A percentile compares a stretch with the other conserved stretches of the same genome.
phyloP scores from a whole-genome alignment of 129 eudicot species.

The Oenanthe sinensis region DNA sequence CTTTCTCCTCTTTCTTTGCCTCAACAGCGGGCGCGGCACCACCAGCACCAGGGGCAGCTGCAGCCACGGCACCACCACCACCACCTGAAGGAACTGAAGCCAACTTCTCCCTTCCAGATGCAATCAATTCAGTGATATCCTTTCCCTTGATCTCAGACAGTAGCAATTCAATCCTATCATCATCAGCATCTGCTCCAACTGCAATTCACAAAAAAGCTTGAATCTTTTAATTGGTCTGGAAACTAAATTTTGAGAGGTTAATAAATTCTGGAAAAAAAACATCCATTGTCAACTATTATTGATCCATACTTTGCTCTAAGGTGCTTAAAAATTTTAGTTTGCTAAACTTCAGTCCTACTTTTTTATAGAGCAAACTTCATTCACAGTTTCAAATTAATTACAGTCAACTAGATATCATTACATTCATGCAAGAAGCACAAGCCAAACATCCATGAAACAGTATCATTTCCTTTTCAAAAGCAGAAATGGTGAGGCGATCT shows the following conservation, averaged over 20 bases:
- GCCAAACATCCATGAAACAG: neutral
- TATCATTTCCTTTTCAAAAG: neutral
- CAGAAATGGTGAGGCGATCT: neutral
- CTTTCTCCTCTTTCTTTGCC: conserved; percentile 53
- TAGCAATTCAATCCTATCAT: conserved; percentile 41
- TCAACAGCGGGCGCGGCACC: conserved; percentile 48
- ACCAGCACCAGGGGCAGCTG: conserved; percentile 36
- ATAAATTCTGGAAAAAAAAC: neutral
- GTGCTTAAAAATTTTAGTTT: neutral
- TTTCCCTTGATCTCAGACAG: conserved; percentile 50
- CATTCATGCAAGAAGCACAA: neutral
- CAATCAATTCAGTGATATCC: conserved; percentile 51
- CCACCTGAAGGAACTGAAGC: conserved; percentile 73
- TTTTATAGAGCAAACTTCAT: neutral
- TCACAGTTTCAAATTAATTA: neutral
- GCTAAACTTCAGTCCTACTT: neutral
- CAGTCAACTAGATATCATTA: neutral
- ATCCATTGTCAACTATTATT: neutral
- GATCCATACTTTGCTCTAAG: neutral
- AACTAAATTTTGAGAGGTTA: neutral
- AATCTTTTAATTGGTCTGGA: neutral
- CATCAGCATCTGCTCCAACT: conserved; percentile 82
- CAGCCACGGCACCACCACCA: conserved; percentile 33
- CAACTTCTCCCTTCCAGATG: conserved; percentile 64
- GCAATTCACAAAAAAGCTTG: conserved; percentile 17